Percentiles rank a stretch among this genome's conserved stretches.
phyloP scores from a whole-genome alignment of 345 rosid genomes.

The Eucalyptus regnans region DNA sequence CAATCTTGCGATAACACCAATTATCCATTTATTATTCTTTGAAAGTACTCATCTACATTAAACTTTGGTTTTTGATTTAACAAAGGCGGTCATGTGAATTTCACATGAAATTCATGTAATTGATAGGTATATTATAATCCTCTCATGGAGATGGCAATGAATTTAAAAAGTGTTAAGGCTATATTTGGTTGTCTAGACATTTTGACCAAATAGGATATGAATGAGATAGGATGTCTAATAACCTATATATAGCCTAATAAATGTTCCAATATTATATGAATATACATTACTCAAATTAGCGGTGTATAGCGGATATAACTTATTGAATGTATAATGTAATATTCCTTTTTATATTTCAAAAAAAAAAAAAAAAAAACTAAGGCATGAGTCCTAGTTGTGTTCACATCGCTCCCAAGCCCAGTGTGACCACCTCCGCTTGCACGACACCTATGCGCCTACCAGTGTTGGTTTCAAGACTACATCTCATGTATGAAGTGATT shows the following conservation, averaged over 20 bases:
- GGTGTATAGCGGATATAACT: fast-evolving
- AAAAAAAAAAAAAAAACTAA: no score
- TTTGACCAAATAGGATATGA: background rate
- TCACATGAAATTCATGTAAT: no score
- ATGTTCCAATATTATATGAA: background rate
- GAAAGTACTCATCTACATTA: no score
- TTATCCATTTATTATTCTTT: no score
- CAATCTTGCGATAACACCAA: fast-evolving
- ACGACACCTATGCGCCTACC: fast-evolving
- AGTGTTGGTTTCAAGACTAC: no score
- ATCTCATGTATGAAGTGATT: no score
- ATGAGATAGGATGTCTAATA: background rate
- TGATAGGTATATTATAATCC: background rate
- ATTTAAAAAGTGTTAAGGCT: background rate
- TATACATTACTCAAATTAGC: no score
- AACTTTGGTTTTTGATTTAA: no score
- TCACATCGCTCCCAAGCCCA: background rate
- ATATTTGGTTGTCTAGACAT: background rate
- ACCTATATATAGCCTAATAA: background rate
- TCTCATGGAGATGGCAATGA: background rate
- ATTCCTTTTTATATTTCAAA: background rate
- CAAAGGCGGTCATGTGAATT: no score
- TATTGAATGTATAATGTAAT: no score
- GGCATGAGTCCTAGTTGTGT: no score
- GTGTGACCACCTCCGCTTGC: background rate